phyloP scores from a whole-genome alignment of 1,284 basidiomycete species.

The Cutaneotrichosporon cutaneum region DNA sequence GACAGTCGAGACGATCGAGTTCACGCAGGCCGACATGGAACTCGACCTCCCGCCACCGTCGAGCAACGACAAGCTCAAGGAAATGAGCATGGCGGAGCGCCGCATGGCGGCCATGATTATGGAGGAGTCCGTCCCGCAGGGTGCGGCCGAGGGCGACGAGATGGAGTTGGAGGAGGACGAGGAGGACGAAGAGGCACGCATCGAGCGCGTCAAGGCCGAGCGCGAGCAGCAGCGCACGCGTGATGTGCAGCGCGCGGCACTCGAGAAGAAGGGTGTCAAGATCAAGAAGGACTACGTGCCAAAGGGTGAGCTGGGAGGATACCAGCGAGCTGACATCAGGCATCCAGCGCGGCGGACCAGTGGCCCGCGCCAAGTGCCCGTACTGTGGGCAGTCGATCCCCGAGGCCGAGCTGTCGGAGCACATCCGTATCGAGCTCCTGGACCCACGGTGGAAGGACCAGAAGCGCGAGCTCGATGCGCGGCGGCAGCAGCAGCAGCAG shows the following conservation, averaged over 20 bases:
- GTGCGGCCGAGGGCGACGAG: constrained; percentile 53
- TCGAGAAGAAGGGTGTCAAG: constrained; percentile 82
- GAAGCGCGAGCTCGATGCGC: constrained; percentile 77
- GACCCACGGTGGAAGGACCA: constrained; percentile 98
- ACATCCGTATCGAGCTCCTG: constrained; percentile 96
- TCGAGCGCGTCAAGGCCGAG: constrained; percentile 67
- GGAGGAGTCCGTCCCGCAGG: constrained; percentile 81
- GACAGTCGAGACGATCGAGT: constrained; percentile 97
- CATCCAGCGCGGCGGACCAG: constrained; percentile 61
- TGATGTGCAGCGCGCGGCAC: constrained; percentile 73
- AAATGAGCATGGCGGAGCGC: constrained; percentile 95
- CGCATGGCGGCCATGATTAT: constrained; percentile 98
- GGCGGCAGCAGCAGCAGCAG: constrained; percentile 85
- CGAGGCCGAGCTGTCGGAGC: constrained; percentile 91
- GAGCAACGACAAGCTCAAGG: constrained; percentile 90
- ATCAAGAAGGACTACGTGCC: constrained; percentile 96
- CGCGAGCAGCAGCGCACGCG: constrained; percentile 71
- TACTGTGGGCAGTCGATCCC: constrained; percentile 93
- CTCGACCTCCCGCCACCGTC: constrained; percentile 93
- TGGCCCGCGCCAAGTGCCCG: constrained; percentile 78
- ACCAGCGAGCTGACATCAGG: constrained; percentile 53
- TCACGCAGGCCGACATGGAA: constrained; percentile 85
- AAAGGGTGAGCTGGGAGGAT: constrained; percentile 63
- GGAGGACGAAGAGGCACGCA: constrained; percentile 62
- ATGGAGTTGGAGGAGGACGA: constrained; percentile 59